A percentile compares a stretch with the other conserved stretches of the same genome.
phyloP scores from a whole-genome alignment of 805 yeast species.

The Hanseniaspora lachancei region DNA sequence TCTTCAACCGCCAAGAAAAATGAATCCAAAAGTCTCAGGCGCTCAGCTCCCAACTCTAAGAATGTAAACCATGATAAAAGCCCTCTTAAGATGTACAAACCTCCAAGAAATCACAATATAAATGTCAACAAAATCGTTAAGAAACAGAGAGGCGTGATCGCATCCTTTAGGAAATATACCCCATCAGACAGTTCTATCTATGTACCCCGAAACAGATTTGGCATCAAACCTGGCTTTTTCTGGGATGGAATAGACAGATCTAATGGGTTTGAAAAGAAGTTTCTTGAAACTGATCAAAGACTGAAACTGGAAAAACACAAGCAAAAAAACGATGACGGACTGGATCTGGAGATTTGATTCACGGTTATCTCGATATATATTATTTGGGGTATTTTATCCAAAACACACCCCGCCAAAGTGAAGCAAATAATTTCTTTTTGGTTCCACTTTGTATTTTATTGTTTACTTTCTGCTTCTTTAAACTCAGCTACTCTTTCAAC shows the following conservation, averaged over 20 bases:
- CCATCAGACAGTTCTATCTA: constrained; percentile 27
- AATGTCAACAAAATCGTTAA: neutral
- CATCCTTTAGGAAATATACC: constrained; percentile 27
- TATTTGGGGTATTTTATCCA: constrained; percentile 11
- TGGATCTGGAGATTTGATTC: constrained; percentile 14
- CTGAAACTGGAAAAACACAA: constrained; percentile 24
- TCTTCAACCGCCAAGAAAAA: neutral
- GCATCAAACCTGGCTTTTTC: constrained; percentile 60
- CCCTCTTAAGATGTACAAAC: neutral
- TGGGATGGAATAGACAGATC: constrained; percentile 93
- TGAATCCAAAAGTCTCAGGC: neutral
- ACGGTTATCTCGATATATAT: constrained; percentile 3
- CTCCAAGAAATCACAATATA: neutral
- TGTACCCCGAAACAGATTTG: constrained; percentile 55
- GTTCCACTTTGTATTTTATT: neutral
- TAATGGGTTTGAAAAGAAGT: constrained; percentile 66
- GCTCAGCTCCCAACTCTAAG: neutral
- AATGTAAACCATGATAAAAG: neutral
- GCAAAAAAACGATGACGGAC: constrained; percentile 30
- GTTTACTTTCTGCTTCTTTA: neutral
- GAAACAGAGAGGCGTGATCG: constrained; percentile 28
- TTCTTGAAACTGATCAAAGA: constrained; percentile 37
- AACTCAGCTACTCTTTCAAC: neutral
- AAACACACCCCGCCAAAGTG: no score
- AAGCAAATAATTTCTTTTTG: no score